These are phyloP conservation scores for Pholiota microspora DNA, from an alignment of 768 basidiomycete genomes.

Conservation along the genomic window DNA sequence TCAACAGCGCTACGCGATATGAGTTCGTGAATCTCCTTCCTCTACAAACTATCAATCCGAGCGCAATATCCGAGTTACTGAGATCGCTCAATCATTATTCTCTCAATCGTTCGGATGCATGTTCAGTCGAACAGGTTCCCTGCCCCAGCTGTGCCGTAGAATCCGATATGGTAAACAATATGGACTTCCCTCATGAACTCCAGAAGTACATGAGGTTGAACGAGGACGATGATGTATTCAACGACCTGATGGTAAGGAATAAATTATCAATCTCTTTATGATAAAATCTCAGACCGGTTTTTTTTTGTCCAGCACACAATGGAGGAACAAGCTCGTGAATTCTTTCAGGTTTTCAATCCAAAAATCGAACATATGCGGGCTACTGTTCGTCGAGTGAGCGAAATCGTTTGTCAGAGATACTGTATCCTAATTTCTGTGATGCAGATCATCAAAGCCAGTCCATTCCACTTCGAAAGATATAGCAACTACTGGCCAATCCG, in stretches of 20 bases:
- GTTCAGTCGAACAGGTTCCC: not conserved
- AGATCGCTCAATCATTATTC: not conserved
- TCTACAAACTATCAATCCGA: not conserved
- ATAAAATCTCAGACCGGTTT: no score
- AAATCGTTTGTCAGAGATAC: no score
- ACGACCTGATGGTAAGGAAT: slow-evolving; percentile 9
- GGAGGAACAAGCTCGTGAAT: not conserved
- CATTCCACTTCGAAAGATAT: slow-evolving; percentile 1
- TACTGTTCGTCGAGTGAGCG: slow-evolving; percentile 5
- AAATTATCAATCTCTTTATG: no score
- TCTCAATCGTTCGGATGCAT: not conserved
- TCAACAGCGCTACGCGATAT: slow-evolving; percentile 1
- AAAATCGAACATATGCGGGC: slow-evolving; percentile 4
- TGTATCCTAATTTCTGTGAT: not conserved
- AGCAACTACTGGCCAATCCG: slow-evolving; percentile 9
- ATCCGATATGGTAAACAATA: slow-evolving; percentile 4
- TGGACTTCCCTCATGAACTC: slow-evolving; percentile 3
- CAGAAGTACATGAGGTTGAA: slow-evolving; percentile 12
- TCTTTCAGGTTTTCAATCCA: slow-evolving; percentile 1
- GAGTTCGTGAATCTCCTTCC: slow-evolving; percentile 11
- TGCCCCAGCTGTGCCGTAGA: slow-evolving; percentile 4
- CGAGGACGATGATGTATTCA: slow-evolving; percentile 8
- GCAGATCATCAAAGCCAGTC: not conserved
- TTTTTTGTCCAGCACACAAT: slow-evolving; percentile 3
- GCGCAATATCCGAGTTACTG: slow-evolving; percentile 5